Evolutionary conservation across 2,329 filamentous ascomycete species (phyloP), one percentile per base, ranked within the genome.

Genomic region (Penicillium brevicompactum): DNA sequence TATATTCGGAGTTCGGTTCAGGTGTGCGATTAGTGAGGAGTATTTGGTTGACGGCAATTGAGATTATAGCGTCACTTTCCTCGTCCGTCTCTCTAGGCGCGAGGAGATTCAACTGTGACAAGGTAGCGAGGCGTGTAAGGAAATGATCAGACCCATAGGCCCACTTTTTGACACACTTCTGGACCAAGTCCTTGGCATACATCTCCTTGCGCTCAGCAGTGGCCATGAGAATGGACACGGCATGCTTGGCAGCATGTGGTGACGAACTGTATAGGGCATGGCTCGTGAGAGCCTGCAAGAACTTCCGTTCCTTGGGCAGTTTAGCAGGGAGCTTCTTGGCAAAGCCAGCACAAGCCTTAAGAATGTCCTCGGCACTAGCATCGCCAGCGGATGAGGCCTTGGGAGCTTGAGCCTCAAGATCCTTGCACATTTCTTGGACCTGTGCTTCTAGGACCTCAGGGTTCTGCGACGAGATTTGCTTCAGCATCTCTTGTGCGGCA

Each of bases 281-380:
- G 64, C 85, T 88, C 57, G 88, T 86, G 71, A 99, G 82, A 1
- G 91, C 88, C 67, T 94, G 87, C 31, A 86, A 81, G 65, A 97
- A 93, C 62, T 89, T 90, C 53, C 88, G 86, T 58, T 96, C 90
- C 56, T 86, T 84, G 1, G 90, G 90, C 50, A 99, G 84, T 57
- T 97, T 92, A 10, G 87, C 82, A 0, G 93, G 87, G 63, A 95
- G 93, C 65, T 88, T 92, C 67, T 88, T 88, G 1, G 92, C 90
- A 71, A 96, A 99, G 2, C 90, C 91, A 9, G 93, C 90, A 70
- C 94, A 97, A 2, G 95, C 93, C 71, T 96, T 97, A 55, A 99
- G 80, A 2, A 93, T 93, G 67, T 97, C 91, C 11, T 94, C 90
- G n/a, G 90, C 87, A 3, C 84, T 82, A 1, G 85, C 74, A 50